Conservation (phyloP, 2,329 filamentous ascomycete genomes). For the Beauveria bassiana region DNA sequence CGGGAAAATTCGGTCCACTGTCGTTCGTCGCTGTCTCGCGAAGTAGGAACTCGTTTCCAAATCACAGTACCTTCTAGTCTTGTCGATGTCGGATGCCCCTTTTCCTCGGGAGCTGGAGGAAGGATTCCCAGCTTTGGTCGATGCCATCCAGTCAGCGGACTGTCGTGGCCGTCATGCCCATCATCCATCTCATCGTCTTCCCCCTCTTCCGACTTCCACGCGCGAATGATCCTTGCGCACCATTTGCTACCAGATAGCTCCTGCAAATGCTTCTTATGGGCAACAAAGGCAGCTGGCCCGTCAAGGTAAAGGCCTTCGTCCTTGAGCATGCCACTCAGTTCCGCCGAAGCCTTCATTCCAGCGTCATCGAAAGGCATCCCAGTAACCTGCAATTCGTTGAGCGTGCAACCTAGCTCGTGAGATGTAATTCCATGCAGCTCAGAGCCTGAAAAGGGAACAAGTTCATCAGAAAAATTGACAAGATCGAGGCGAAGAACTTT, state of each 20-base stretch:
- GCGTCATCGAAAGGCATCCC: constrained; percentile 43
- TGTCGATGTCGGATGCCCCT: constrained; percentile 34
- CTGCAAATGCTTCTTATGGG: constrained; percentile 31
- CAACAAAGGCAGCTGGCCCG: constrained; percentile 35
- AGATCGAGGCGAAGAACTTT: constrained; percentile 43
- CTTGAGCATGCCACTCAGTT: constrained; percentile 44
- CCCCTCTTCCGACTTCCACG: constrained; percentile 27
- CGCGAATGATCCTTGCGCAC: constrained; percentile 38
- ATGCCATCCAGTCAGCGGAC: constrained; percentile 18
- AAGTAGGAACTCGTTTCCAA: constrained; percentile 42
- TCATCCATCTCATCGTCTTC: constrained; percentile 19
- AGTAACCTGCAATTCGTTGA: constrained; percentile 46
- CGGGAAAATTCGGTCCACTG: constrained; percentile 42
- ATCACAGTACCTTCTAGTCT: constrained; percentile 37
- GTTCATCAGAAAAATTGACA: constrained; percentile 43
- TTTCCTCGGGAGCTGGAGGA: constrained; percentile 33
- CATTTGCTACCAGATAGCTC: constrained; percentile 31
- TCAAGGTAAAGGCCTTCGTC: constrained; percentile 46
- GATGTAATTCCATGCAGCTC: constrained; percentile 45
- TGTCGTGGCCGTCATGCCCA: constrained; percentile 18
- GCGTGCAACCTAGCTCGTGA: constrained; percentile 44
- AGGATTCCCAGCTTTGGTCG: constrained; percentile 26
- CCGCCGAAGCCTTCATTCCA: constrained; percentile 37
- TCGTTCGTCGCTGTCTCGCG: constrained; percentile 32
- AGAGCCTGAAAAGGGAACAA: constrained; percentile 36